Percentiles rank a stretch among this genome's conserved stretches.
These are phyloP conservation scores for Chlorella sorokiniana DNA, from an alignment of 139 green algal species.

Conservation along the genomic window DNA sequence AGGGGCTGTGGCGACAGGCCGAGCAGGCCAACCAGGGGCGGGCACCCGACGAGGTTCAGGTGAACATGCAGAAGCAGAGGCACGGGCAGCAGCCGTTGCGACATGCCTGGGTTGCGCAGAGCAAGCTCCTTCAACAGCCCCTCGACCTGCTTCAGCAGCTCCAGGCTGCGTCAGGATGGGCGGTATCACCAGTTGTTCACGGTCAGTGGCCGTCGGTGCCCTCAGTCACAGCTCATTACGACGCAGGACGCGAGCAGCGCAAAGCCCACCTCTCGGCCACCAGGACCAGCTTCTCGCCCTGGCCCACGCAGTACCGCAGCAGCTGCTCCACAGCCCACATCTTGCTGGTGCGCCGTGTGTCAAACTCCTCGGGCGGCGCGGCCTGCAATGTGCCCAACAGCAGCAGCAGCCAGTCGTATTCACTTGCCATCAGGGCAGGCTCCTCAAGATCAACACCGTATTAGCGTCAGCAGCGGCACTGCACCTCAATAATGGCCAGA, in stretches of 20 bases:
- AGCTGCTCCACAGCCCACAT: constrained; percentile 36
- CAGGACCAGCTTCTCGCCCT: constrained; percentile 24
- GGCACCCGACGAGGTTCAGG: not conserved
- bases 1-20: not conserved
- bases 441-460: not conserved
- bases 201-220: too few relatives aligned
- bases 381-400: not conserved
- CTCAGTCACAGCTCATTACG: too few relatives aligned
- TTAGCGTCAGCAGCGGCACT: not conserved
- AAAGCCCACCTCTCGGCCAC: constrained; percentile 30
- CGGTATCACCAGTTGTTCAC: not conserved
- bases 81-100: not conserved
- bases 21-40: not conserved
- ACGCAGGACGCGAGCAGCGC: not conserved
- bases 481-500: constrained; percentile 38
- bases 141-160: not conserved
- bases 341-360: constrained; percentile 15
- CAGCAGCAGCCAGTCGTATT: not conserved
- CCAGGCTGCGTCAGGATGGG: constrained; percentile 3
- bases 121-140: not conserved
- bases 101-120: constrained; percentile 5
- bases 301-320: constrained; percentile 11
- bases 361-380: not conserved
- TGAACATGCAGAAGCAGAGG: not conserved
- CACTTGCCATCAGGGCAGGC: too few relatives aligned